Conservation (phyloP, 371 early-diverging fungal species). For the Mucor irregularis region DNA sequence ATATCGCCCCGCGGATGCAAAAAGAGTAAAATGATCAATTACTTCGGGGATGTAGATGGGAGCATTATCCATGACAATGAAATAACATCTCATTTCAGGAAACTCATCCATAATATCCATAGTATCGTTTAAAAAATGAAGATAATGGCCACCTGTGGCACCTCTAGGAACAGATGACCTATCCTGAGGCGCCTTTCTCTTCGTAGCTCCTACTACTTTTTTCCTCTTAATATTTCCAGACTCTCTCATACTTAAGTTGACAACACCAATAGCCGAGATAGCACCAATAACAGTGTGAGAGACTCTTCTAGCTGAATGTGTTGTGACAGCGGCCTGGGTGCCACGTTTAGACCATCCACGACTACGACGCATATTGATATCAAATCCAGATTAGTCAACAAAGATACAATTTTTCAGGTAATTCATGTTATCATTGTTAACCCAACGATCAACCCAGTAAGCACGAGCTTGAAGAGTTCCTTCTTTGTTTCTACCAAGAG, state of each 20-base stretch:
- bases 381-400: conserved; percentile 5
- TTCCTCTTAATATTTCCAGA: conserved; percentile 2
- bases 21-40: too few relatives aligned
- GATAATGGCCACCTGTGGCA: conserved; percentile 10
- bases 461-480: background rate
- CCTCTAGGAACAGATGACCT: conserved; percentile 11
- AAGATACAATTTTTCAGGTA: conserved; percentile 8
- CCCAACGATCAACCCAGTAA: background rate
- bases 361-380: conserved; percentile 12
- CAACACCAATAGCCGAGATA: conserved; percentile 6
- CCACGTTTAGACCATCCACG: conserved; percentile 2
- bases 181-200: conserved; percentile 7
- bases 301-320: conserved; percentile 6
- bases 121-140: conserved; percentile 2
- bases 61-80: background rate
- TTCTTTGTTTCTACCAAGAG: conserved; percentile 4
- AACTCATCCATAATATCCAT: conserved; percentile 6
- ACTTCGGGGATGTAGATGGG: background rate
- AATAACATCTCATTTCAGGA: background rate
- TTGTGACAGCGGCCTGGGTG: background rate
- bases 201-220: conserved; percentile 8
- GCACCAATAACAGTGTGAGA: conserved; percentile 11
- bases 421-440: conserved; percentile 3
- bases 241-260: conserved; percentile 5
- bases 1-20: too few relatives aligned